Evolutionary conservation across 2,329 filamentous ascomycete genomes (phyloP).

Genomic region (Aspergillus japonicus): DNA sequence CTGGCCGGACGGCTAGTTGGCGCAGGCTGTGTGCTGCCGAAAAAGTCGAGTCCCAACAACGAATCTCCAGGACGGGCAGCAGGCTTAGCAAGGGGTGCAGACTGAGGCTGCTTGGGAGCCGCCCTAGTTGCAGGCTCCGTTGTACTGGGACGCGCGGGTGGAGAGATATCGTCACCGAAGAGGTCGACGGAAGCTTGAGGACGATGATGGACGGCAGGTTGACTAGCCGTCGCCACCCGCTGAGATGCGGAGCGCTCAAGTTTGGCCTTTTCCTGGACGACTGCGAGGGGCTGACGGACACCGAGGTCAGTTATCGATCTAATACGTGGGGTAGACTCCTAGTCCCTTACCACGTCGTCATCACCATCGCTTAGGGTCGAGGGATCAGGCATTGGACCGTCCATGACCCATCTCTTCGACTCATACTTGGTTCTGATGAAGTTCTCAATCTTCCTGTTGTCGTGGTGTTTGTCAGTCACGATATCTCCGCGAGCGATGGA

Average conservation of each 20-base stretch:
- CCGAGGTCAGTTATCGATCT: slow-evolving; percentile 16
- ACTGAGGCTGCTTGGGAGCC: slow-evolving; percentile 61
- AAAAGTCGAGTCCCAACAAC: slow-evolving; percentile 86
- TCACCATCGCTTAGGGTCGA: slow-evolving; percentile 82
- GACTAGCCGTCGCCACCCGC: slow-evolving; percentile 47
- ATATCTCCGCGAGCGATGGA: background rate
- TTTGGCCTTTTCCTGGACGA: slow-evolving; percentile 70
- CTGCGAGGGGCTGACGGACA: slow-evolving; percentile 56
- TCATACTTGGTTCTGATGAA: slow-evolving; percentile 99
- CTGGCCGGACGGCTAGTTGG: slow-evolving; percentile 77
- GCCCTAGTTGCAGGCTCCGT: slow-evolving; percentile 64
- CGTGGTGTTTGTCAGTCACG: slow-evolving; percentile 13
- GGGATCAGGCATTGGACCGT: slow-evolving; percentile 92
- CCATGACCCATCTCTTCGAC: slow-evolving; percentile 99
- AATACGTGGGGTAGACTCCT: background rate
- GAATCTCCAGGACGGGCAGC: slow-evolving; percentile 73
- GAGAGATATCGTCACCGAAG: slow-evolving; percentile 71
- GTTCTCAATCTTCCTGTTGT: slow-evolving; percentile 85
- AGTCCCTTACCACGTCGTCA: slow-evolving; percentile 70
- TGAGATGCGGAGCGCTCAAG: slow-evolving; percentile 60
- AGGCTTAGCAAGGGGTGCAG: slow-evolving; percentile 50
- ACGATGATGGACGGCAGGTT: slow-evolving; percentile 42
- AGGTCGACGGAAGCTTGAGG: slow-evolving; percentile 66
- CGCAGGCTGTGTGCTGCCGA: slow-evolving; percentile 68
- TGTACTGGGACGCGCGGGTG: slow-evolving; percentile 68